Evolutionary conservation across 805 yeast species (phyloP).

Genomic region (Candida saitoana): DNA sequence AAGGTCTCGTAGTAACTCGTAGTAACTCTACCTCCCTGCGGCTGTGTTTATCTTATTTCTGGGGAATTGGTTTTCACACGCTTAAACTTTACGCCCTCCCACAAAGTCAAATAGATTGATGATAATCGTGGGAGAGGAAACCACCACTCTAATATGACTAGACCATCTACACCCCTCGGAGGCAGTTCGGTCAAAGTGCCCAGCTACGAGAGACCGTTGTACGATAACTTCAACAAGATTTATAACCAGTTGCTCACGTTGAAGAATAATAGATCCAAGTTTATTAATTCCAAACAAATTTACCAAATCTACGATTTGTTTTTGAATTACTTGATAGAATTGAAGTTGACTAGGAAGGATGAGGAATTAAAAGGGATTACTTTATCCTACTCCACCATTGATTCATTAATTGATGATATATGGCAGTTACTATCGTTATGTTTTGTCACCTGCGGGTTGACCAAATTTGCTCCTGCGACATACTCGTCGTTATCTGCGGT

Average conservation of each 20-base stretch:
- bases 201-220: conserved; percentile 29
- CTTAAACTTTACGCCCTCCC: not conserved
- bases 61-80: not conserved
- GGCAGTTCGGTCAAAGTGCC: conserved; percentile 23
- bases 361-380: conserved; percentile 37
- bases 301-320: conserved; percentile 55
- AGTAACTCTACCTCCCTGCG: too few relatives aligned
- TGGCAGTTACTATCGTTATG: conserved; percentile 84
- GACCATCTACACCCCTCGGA: conserved; percentile 6
- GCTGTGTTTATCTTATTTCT: too few relatives aligned
- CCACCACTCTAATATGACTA: too few relatives aligned
- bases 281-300: conserved; percentile 66
- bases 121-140: too few relatives aligned
- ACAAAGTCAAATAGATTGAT: too few relatives aligned
- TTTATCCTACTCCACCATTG: conserved; percentile 52
- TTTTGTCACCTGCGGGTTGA: conserved; percentile 87
- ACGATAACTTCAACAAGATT: conserved; percentile 24
- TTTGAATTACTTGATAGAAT: conserved; percentile 47
- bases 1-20: too few relatives aligned
- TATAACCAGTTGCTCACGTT: conserved; percentile 27
- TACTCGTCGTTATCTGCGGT: conserved; percentile 87
- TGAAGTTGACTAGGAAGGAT: conserved; percentile 51
- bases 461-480: conserved; percentile 89
- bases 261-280: conserved; percentile 64
- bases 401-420: conserved; percentile 77